Evolutionary conservation across 345 rosid genomes (phyloP).

Genomic region (Nasturtium officinale): DNA sequence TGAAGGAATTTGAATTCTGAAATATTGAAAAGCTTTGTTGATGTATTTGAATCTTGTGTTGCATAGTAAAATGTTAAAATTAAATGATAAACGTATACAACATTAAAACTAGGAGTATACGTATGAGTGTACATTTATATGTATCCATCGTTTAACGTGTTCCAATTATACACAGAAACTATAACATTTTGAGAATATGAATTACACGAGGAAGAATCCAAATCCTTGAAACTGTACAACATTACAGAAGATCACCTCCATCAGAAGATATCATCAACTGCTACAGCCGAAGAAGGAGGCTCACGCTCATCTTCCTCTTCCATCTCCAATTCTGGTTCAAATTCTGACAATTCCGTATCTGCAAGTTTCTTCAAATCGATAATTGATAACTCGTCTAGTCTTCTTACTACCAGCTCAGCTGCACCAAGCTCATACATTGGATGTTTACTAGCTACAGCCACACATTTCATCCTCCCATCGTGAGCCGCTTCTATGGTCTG

Average conservation of each 20-base stretch:
- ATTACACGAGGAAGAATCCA: conserved; percentile 25
- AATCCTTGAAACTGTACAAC: conserved; percentile 57
- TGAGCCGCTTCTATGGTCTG: conserved; percentile 94
- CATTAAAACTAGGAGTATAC: conserved; percentile 8
- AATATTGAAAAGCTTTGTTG: neutral
- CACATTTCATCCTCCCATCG: conserved; percentile 94
- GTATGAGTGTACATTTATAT: conserved; percentile 31
- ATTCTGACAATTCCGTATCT: conserved; percentile 69
- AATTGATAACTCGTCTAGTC: conserved; percentile 75
- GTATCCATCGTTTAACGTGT: conserved; percentile 16
- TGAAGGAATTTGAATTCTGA: conserved; percentile 23
- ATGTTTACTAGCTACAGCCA: conserved; percentile 93
- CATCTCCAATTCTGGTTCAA: conserved; percentile 69
- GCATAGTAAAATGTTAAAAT: neutral
- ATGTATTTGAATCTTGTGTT: neutral
- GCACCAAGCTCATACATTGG: conserved; percentile 91
- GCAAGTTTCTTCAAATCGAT: conserved; percentile 95
- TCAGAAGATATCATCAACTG: conserved; percentile 78
- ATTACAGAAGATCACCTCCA: conserved; percentile 42
- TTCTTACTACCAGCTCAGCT: conserved; percentile 88
- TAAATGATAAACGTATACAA: neutral
- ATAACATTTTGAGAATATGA: conserved; percentile 14
- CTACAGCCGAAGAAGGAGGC: conserved; percentile 48
- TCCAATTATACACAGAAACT: conserved; percentile 46
- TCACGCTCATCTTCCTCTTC: conserved; percentile 65